Percentiles rank a stretch among this genome's conserved stretches.
phyloP scores from a whole-genome alignment of 208 protist species.

The Acanthamoeba castellanii region DNA sequence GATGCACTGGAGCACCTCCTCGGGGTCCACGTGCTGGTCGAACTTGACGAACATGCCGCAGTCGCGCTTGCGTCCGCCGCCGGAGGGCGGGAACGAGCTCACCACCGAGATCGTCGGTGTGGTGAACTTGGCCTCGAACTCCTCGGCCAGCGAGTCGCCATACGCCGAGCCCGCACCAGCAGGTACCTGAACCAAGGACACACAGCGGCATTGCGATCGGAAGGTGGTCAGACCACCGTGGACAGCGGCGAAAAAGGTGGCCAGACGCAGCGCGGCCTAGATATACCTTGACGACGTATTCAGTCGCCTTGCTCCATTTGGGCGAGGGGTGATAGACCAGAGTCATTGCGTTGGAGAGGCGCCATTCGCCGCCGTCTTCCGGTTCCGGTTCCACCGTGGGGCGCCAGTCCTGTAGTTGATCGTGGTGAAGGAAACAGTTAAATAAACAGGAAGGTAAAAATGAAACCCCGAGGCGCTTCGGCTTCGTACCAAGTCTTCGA shows the following conservation, averaged over 20 bases:
- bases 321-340: conserved; percentile 51
- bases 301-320: conserved; percentile 18
- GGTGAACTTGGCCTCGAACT: conserved; percentile 22
- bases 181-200: conserved; percentile 1
- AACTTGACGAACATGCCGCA: conserved; percentile 71
- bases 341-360: conserved; percentile 21
- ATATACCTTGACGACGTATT: neutral
- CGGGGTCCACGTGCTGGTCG: conserved; percentile 65
- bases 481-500: conserved; percentile 29
- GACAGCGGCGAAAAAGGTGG: too few species aligned
- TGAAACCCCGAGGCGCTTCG: neutral
- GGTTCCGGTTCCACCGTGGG: conserved; percentile 63
- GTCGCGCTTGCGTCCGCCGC: conserved; percentile 53
- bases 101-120: neutral
- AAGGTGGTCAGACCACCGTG: neutral
- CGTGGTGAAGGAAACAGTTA: neutral
- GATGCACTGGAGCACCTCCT: conserved; percentile 35
- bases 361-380: conserved; percentile 42
- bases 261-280: neutral
- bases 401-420: neutral
- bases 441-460: neutral
- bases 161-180: conserved; percentile 36
- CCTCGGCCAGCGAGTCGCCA: conserved; percentile 36
- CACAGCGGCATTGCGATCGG: neutral
- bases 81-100: conserved; percentile 34